Percentiles rank a stretch among this genome's conserved stretches.
Conservation (phyloP, 352 stramenopile genomes). For the Phytophthora sp. region DNA sequence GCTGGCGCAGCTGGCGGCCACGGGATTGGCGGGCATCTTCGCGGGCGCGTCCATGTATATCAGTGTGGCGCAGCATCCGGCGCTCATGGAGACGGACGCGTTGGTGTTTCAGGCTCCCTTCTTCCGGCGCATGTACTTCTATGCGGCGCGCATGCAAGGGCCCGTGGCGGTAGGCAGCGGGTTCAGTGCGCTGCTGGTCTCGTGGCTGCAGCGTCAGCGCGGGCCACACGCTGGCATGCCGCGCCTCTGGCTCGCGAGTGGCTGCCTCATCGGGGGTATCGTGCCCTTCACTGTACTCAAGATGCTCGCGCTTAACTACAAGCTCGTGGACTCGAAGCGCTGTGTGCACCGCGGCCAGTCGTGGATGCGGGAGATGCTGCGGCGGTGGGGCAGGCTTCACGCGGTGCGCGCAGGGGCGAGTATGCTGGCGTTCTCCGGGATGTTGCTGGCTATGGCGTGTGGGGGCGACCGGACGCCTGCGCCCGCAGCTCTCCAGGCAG, state of each 20-base stretch:
- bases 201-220: slow-evolving; percentile 45
- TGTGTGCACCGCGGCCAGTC: slow-evolving; percentile 44
- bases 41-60: slow-evolving; percentile 74
- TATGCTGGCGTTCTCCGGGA: slow-evolving; percentile 58
- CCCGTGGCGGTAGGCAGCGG: slow-evolving; percentile 64
- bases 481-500: slow-evolving; percentile 3
- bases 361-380: slow-evolving; percentile 65
- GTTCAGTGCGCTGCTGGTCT: slow-evolving; percentile 53
- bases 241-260: slow-evolving; percentile 62
- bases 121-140: slow-evolving; percentile 84
- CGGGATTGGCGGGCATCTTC: slow-evolving; percentile 70
- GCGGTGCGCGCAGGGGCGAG: slow-evolving; percentile 57
- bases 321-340: slow-evolving; percentile 57
- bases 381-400: slow-evolving; percentile 62
- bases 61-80: slow-evolving; percentile 73
- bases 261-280: slow-evolving; percentile 59
- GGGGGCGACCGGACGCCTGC: slow-evolving; percentile 33
- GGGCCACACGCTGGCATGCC: slow-evolving; percentile 41
- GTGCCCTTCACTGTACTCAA: slow-evolving; percentile 71
- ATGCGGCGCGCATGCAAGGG: slow-evolving; percentile 68
- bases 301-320: slow-evolving; percentile 72
- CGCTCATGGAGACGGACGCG: slow-evolving; percentile 62
- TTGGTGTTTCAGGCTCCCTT: slow-evolving; percentile 71
- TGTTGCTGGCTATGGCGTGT: slow-evolving; percentile 68
- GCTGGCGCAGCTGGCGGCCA: slow-evolving; percentile 63